Conservation (phyloP, 208 protist genomes). For the Wallacemonas rigidus region DNA sequence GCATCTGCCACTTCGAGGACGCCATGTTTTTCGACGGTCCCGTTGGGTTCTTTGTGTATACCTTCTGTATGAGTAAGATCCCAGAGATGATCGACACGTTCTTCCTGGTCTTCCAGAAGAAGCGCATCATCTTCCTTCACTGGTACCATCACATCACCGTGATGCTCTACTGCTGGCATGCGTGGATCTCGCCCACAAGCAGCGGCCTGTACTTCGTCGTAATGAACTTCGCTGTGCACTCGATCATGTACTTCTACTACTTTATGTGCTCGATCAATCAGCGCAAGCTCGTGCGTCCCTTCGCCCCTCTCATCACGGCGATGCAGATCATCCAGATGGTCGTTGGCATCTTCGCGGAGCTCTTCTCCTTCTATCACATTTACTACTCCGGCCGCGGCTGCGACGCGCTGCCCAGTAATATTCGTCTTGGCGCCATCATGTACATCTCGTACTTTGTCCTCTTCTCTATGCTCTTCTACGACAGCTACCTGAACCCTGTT, state of each 20-base stretch:
- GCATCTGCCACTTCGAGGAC: conserved; percentile 55
- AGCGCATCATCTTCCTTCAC: conserved; percentile 85
- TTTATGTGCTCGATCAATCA: conserved; percentile 67
- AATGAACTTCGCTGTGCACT: conserved; percentile 95
- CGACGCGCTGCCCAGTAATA: conserved; percentile 60
- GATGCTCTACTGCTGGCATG: conserved; percentile 93
- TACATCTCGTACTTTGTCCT: conserved; percentile 93
- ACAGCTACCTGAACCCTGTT: conserved; percentile 65
- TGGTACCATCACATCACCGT: conserved; percentile 95
- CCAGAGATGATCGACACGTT: conserved; percentile 88
- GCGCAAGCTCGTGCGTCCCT: conserved; percentile 63
- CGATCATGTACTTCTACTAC: conserved; percentile 96
- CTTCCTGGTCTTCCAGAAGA: conserved; percentile 88
- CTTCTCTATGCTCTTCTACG: conserved; percentile 86
- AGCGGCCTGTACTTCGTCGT: conserved; percentile 81
- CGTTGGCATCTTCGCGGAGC: conserved; percentile 66
- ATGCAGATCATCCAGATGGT: conserved; percentile 94
- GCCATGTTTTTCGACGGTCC: conserved; percentile 57
- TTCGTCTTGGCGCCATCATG: conserved; percentile 77
- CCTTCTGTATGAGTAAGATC: conserved; percentile 88
- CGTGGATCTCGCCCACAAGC: conserved; percentile 43
- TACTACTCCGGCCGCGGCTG: conserved; percentile 53
- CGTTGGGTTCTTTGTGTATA: conserved; percentile 58
- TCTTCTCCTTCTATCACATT: conserved; percentile 52
- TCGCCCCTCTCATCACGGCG: conserved; percentile 84